Evolutionary conservation across 305 asterid species (phyloP).

Genomic region (Salvia sclarea): DNA sequence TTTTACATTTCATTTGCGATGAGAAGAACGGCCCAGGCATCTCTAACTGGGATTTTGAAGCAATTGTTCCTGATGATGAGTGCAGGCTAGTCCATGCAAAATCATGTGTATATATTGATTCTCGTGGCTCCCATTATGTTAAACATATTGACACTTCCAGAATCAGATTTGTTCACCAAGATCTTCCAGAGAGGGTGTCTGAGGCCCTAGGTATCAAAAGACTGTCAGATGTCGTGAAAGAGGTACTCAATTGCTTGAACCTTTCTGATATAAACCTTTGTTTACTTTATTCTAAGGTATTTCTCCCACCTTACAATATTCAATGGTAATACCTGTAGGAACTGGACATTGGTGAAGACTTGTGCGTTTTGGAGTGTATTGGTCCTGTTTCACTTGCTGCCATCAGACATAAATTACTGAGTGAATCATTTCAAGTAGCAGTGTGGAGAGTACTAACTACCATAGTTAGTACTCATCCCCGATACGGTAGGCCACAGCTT

Average conservation of each 20-base stretch:
- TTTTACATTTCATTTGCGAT: slow-evolving; percentile 66
- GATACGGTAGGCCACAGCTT: slow-evolving; percentile 44
- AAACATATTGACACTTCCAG: slow-evolving; percentile 76
- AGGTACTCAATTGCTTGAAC: slow-evolving; percentile 52
- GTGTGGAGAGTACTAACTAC: slow-evolving; percentile 61
- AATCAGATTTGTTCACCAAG: slow-evolving; percentile 84
- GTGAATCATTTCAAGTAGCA: slow-evolving; percentile 78
- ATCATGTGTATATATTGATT: slow-evolving; percentile 81
- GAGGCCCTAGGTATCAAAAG: slow-evolving; percentile 69
- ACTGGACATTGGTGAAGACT: slow-evolving; percentile 56
- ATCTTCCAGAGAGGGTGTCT: slow-evolving; percentile 69
- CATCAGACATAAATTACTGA: slow-evolving; percentile 57
- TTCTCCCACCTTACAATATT: slow-evolving; percentile 30
- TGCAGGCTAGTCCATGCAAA: slow-evolving; percentile 90
- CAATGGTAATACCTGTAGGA: slow-evolving; percentile 50
- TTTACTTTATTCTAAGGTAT: slow-evolving; percentile 17
- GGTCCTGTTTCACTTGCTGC: slow-evolving; percentile 60
- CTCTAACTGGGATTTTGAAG: slow-evolving; percentile 70
- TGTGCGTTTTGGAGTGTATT: slow-evolving; percentile 57
- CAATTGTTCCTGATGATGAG: slow-evolving; percentile 89
- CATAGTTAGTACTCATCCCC: slow-evolving; percentile 47
- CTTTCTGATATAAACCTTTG: slow-evolving; percentile 11
- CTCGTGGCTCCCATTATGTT: slow-evolving; percentile 72
- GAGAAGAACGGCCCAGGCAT: slow-evolving; percentile 50
- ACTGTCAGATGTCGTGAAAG: slow-evolving; percentile 89